Base-by-base conservation (phyloP, 345 rosid species). In the Cardamine resedifolia region DNA sequence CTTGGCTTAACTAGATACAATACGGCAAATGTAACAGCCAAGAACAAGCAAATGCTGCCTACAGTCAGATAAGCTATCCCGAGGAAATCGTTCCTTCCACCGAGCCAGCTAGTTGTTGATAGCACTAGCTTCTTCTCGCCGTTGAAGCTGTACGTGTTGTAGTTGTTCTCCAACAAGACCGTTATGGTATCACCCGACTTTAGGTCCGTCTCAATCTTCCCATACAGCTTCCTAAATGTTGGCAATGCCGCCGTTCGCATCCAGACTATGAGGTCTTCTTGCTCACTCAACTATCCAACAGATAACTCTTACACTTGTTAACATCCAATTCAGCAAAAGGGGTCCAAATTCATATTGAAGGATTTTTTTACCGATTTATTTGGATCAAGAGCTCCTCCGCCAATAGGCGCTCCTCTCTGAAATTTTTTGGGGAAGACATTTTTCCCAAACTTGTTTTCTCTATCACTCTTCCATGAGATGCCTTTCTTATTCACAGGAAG, bases 191-290 rank as follows among this genome's bases (percentile, higher is more conserved):
- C 95, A 39, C 85, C 80, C 18, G 52, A 79, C 24, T 81, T 19
- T 38, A 94, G 91, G 72, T 94, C 92, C 52, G 33, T 74, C 78
- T 94, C 97, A 71, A 94, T 91, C 85, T 81, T 91, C 62, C 98
- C 98, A 62, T 91, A 94, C 78, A 94, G 81, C 82, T 94, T 94
- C 76, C 97, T 89, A 77, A 94, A 94, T 49, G 95, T 91, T 64
- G 98, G 98, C 73, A 94, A 84, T 18, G 98, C 97, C 44, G 98
- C 98, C 20, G 98, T 94, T 79, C 96, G 81, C 98, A 94, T 94
- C 98, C 97, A 94, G 24, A 94, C 98, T 51, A 94, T 89, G 48
- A 94, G 97, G 76, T 89, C 88, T 80, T 94, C 98, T 72, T 94
- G 98, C 82, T 89, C 74, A 66, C 89, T 89, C 85, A 94, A 81